phyloP scores from a whole-genome alignment of 2,329 filamentous ascomycete genomes.

The Periconia macrospinosa region DNA sequence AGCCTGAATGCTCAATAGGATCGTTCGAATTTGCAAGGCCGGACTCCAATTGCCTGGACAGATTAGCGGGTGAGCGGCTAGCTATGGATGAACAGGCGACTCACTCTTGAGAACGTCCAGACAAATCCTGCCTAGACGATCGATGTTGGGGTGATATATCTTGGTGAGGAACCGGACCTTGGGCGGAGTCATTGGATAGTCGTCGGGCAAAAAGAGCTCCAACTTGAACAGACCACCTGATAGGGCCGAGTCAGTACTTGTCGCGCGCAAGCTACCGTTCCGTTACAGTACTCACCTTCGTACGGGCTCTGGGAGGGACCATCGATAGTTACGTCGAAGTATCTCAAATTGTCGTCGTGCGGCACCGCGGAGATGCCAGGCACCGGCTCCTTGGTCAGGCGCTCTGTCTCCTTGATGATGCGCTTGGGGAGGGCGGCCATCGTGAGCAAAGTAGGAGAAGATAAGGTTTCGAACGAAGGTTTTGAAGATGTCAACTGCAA shows the following conservation, averaged over 20 bases:
- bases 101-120: slow-evolving; percentile 95
- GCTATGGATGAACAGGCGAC: slow-evolving; percentile 1
- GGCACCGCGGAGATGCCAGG: slow-evolving; percentile 94
- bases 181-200: slow-evolving; percentile 98
- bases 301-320: slow-evolving; percentile 92
- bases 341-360: slow-evolving; percentile 95
- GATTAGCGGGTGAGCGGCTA: slow-evolving; percentile 8
- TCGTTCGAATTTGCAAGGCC: slow-evolving; percentile 95
- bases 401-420: slow-evolving; percentile 98
- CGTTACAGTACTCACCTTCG: slow-evolving; percentile 67
- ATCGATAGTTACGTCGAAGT: slow-evolving; percentile 97
- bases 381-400: slow-evolving; percentile 96
- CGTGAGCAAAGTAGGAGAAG: neutral
- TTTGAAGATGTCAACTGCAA: neutral
- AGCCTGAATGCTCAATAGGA: slow-evolving; percentile 97
- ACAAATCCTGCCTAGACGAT: slow-evolving; percentile 95
- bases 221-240: slow-evolving; percentile 87
- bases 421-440: slow-evolving; percentile 83
- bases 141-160: slow-evolving; percentile 99
- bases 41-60: slow-evolving; percentile 95
- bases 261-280: neutral
- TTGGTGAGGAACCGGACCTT: slow-evolving; percentile 99
- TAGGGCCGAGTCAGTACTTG: slow-evolving; percentile 9
- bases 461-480: too few relatives aligned
- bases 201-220: slow-evolving; percentile 95